Evolutionary conservation across 2,329 filamentous ascomycete genomes (phyloP).

Genomic region (Calonectria pteridis): DNA sequence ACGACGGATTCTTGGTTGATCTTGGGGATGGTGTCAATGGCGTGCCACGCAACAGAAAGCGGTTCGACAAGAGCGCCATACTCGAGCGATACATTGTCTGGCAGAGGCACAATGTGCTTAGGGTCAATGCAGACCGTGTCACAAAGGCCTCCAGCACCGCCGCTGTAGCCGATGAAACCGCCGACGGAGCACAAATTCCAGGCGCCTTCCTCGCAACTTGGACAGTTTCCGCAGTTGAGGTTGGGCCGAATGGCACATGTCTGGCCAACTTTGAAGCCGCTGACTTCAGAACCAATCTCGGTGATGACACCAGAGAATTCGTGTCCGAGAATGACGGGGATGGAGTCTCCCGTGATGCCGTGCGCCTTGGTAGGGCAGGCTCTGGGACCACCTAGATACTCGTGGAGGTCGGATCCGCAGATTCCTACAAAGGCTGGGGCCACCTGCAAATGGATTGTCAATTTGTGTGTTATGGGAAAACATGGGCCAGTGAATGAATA

Average conservation of each 20-base stretch:
- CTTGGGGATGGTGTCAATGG: background rate
- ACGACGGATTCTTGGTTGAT: background rate
- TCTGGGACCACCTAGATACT: background rate
- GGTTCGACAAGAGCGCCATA: background rate
- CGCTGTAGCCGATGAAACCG: background rate
- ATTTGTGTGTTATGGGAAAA: slow-evolving; percentile 57
- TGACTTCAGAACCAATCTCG: background rate
- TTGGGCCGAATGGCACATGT: background rate
- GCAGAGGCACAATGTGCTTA: background rate
- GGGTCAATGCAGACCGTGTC: background rate
- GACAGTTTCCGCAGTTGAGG: background rate
- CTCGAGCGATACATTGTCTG: background rate
- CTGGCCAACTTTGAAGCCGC: background rate
- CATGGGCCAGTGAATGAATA: slow-evolving; percentile 48
- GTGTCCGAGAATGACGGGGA: background rate
- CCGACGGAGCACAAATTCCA: background rate
- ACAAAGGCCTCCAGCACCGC: background rate
- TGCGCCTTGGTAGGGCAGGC: background rate
- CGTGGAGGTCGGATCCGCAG: slow-evolving; percentile 25
- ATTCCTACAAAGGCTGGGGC: slow-evolving; percentile 42
- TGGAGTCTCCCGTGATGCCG: background rate
- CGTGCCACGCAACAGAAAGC: background rate
- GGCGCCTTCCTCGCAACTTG: background rate
- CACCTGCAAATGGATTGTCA: background rate
- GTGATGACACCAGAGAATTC: background rate